phyloP scores from a whole-genome alignment of 441 rosid genomes.

The Caryocar brasiliense region DNA sequence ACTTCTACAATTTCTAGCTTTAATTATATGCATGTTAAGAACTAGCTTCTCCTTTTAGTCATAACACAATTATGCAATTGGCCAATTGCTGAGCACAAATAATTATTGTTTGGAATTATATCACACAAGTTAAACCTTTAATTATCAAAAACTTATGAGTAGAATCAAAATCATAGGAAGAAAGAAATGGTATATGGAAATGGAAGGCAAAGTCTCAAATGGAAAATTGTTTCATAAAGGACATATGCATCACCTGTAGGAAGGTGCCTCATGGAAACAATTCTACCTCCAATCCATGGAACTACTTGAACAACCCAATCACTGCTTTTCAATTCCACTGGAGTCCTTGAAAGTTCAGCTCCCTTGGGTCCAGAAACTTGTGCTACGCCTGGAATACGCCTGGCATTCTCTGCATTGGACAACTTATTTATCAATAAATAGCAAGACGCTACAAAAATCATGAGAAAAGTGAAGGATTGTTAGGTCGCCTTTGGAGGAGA shows the following conservation, averaged over 20 bases:
- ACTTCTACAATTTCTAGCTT: too few relatives aligned
- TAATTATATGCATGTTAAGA: too few relatives aligned
- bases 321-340: conserved; percentile 58
- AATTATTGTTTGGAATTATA: too few relatives aligned
- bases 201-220: background rate
- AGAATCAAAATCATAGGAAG: too few relatives aligned
- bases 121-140: too few relatives aligned
- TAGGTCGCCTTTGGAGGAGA: too few relatives aligned
- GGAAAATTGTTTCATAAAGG: background rate
- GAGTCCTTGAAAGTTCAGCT: conserved; percentile 47
- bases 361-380: conserved; percentile 53
- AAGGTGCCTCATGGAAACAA: conserved; percentile 79
- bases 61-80: too few relatives aligned
- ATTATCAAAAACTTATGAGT: too few relatives aligned
- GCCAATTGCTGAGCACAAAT: too few relatives aligned
- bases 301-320: conserved; percentile 68
- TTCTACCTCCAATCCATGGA: conserved; percentile 96
- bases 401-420: conserved; percentile 47
- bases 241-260: conserved; percentile 57
- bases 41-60: too few relatives aligned
- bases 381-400: conserved; percentile 50
- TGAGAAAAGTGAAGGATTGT: too few relatives aligned
- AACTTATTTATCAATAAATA: conserved; percentile 7
- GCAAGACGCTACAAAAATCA: background rate
- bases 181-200: background rate